These are phyloP conservation scores for Mesembryanthemum crystallinum DNA, from an alignment of 148 eudicot genomes.

Conservation along the genomic window DNA sequence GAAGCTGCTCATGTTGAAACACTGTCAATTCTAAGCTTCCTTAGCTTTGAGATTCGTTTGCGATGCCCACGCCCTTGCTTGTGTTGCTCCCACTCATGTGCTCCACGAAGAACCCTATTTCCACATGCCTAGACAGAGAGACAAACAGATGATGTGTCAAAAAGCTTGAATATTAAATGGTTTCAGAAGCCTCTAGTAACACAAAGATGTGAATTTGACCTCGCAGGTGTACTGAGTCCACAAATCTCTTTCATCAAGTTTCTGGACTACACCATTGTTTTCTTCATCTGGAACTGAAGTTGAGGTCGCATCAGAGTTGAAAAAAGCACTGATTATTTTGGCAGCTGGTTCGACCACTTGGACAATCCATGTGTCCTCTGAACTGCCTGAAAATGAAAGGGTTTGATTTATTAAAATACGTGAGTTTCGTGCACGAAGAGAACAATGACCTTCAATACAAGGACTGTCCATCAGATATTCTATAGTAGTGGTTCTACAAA, in stretches of 20 bases:
- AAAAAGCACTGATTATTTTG: conserved; percentile 46
- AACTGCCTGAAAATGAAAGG: conserved; percentile 39
- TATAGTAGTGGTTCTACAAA: neutral
- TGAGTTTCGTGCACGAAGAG: neutral
- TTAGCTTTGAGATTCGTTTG: conserved; percentile 53
- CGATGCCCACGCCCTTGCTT: conserved; percentile 79
- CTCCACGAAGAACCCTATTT: conserved; percentile 75
- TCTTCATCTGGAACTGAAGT: conserved; percentile 19
- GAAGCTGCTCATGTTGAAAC: neutral
- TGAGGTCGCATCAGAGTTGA: conserved; percentile 31
- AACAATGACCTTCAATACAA: neutral
- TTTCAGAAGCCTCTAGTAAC: neutral
- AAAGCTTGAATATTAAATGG: neutral
- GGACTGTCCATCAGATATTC: no score
- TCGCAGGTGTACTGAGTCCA: conserved; percentile 77
- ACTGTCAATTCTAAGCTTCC: conserved; percentile 26
- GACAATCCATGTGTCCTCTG: conserved; percentile 57
- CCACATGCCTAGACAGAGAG: conserved; percentile 60
- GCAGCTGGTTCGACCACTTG: conserved; percentile 65
- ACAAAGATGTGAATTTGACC: conserved; percentile 35
- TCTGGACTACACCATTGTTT: conserved; percentile 20
- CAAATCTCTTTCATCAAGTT: conserved; percentile 57
- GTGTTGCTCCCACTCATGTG: conserved; percentile 91
- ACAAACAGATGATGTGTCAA: neutral
- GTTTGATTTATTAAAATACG: neutral